Conservation (phyloP, 257 asterid genomes). For the Orobanche coerulescens region DNA sequence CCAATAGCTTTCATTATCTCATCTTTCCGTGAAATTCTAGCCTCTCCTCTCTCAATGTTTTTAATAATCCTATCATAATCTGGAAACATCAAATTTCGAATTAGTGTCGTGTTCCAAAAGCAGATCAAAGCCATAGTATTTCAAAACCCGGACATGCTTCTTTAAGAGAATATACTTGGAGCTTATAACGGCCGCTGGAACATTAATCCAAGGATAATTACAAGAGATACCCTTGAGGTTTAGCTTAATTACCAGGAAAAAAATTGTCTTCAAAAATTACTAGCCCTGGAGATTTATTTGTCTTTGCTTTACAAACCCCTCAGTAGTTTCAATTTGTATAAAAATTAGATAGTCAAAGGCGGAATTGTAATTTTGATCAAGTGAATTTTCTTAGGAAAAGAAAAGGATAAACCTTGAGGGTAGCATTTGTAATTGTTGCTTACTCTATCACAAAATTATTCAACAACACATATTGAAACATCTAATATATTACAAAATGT, state of each 20-base stretch:
- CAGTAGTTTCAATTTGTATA: too few species aligned
- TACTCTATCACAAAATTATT: neutral
- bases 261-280: too few species aligned
- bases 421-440: neutral
- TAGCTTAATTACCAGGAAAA: too few species aligned
- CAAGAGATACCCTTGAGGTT: too few species aligned
- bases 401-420: too few species aligned
- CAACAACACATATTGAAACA: neutral
- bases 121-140: neutral
- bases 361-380: too few species aligned
- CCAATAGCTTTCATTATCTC: constrained; percentile 98
- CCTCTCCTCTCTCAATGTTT: constrained; percentile 97
- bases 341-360: too few species aligned
- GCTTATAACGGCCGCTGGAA: neutral
- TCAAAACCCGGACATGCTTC: neutral
- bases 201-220: neutral
- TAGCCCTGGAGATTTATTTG: too few species aligned
- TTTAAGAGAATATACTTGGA: neutral
- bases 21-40: constrained; percentile 88
- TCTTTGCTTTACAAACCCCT: too few species aligned
- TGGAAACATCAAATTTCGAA: constrained; percentile 32
- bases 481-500: neutral
- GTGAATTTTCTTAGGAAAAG: too few species aligned
- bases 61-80: constrained; percentile 93
- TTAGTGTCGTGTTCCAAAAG: neutral